phyloP scores from a whole-genome alignment of 176 grass and related monocot species.

The Avena eriantha region DNA sequence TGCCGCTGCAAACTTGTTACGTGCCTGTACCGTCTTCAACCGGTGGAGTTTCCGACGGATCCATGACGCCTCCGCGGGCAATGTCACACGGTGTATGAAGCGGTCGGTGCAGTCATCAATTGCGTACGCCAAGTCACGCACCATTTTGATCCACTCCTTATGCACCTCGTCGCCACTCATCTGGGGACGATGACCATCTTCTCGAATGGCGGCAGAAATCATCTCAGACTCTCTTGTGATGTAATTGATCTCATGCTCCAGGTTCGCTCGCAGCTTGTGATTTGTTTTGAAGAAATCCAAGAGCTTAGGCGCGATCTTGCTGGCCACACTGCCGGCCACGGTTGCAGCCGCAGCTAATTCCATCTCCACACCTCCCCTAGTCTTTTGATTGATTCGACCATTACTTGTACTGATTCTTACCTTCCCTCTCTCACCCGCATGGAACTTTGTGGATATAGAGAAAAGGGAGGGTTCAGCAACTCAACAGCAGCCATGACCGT shows the following conservation, averaged over 20 bases:
- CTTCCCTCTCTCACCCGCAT: neutral
- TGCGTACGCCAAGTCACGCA: neutral
- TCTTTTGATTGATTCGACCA: neutral
- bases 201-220: neutral
- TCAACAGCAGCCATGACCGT: neutral
- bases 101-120: slow-evolving; percentile 2
- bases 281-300: neutral
- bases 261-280: neutral
- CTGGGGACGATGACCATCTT: neutral
- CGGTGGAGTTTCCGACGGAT: neutral
- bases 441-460: neutral
- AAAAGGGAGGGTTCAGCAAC: neutral
- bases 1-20: neutral
- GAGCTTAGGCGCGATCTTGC: neutral
- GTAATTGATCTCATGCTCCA: slow-evolving; percentile 17
- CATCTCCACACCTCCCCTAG: neutral
- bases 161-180: neutral
- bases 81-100: neutral
- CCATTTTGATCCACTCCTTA: neutral
- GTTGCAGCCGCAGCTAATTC: neutral
- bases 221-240: neutral
- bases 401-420: neutral
- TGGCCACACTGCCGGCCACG: neutral
- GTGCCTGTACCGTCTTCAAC: neutral
- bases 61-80: neutral